These are phyloP conservation scores for Neoarthrinium moseri DNA, from an alignment of 2,329 filamentous ascomycete species.

Conservation along the genomic window DNA sequence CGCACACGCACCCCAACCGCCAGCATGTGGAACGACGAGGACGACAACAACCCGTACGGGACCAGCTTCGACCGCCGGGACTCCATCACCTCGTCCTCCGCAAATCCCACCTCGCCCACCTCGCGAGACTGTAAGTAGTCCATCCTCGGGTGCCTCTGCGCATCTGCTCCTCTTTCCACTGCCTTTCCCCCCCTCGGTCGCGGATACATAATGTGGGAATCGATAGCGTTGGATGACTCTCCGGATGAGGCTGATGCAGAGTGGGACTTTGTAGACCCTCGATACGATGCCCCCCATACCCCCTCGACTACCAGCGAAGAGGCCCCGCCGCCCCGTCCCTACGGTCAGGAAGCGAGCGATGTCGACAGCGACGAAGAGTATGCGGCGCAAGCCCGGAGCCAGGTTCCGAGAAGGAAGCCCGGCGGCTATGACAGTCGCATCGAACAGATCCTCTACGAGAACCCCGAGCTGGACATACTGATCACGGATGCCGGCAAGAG, in stretches of 20 bases:
- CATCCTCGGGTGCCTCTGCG: slow-evolving; percentile 8
- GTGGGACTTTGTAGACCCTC: slow-evolving; percentile 48
- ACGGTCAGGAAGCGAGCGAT: slow-evolving; percentile 35
- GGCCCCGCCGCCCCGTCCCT: slow-evolving; percentile 47
- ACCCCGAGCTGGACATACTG: slow-evolving; percentile 82
- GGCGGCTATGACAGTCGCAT: slow-evolving; percentile 93
- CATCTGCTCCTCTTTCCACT: neutral
- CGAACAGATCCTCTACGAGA: slow-evolving; percentile 96
- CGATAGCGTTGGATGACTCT: slow-evolving; percentile 33
- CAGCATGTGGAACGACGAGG: slow-evolving; percentile 96
- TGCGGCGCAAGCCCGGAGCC: slow-evolving; percentile 34
- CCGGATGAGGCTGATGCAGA: slow-evolving; percentile 40
- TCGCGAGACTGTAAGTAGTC: slow-evolving; percentile 54
- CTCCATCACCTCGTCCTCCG: slow-evolving; percentile 68
- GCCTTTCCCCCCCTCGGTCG: slow-evolving; percentile 3
- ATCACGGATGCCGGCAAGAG: slow-evolving; percentile 98
- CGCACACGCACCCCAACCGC: neutral
- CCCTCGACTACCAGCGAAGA: slow-evolving; percentile 69
- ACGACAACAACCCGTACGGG: slow-evolving; percentile 93
- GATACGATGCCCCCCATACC: slow-evolving; percentile 68
- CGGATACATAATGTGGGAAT: slow-evolving; percentile 34
- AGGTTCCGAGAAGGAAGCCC: slow-evolving; percentile 65
- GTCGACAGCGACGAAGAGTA: slow-evolving; percentile 50
- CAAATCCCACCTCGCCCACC: slow-evolving; percentile 63
- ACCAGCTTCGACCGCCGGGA: slow-evolving; percentile 85